Evolutionary conservation across 441 rosid species (phyloP).

Genomic region (Gossypium trilobum): DNA sequence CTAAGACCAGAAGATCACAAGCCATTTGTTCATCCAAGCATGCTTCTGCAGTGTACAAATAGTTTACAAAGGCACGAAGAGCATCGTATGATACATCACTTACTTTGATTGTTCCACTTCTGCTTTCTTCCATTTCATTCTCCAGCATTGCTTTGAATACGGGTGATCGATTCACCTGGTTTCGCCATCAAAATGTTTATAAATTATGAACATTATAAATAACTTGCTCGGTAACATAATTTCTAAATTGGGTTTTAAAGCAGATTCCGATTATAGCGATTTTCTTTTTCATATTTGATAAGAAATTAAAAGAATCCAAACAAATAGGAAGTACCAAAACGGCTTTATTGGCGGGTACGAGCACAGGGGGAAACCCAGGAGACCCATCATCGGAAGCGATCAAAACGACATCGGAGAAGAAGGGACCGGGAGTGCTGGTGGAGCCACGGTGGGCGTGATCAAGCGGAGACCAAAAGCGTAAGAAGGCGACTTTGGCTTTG

Average conservation of each 20-base stretch:
- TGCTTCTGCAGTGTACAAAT: constrained; percentile 75
- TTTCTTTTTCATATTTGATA: too few species aligned
- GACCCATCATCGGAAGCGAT: constrained; percentile 44
- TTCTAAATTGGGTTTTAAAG: too few species aligned
- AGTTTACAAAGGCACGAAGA: constrained; percentile 55
- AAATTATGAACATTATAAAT: too few species aligned
- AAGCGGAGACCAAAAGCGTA: constrained; percentile 46
- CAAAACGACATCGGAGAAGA: constrained; percentile 62
- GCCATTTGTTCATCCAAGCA: constrained; percentile 72
- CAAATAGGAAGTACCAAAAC: constrained; percentile 45
- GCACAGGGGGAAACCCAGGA: constrained; percentile 28
- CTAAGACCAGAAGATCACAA: constrained; percentile 65
- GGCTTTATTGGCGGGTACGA: constrained; percentile 59
- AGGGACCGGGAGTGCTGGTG: constrained; percentile 18
- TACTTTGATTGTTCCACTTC: constrained; percentile 53
- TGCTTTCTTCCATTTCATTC: constrained; percentile 4
- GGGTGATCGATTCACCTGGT: constrained; percentile 66
- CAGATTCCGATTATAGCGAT: too few species aligned
- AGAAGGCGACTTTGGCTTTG: constrained; percentile 54
- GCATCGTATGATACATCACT: constrained; percentile 63
- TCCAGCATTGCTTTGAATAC: constrained; percentile 15
- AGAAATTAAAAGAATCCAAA: neutral
- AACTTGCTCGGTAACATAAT: too few species aligned
- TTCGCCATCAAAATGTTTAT: neutral
- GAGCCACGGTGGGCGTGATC: constrained; percentile 27